These are phyloP conservation scores for Zanthoxylum bungeanum DNA, from an alignment of 345 rosid species.

Conservation along the genomic window DNA sequence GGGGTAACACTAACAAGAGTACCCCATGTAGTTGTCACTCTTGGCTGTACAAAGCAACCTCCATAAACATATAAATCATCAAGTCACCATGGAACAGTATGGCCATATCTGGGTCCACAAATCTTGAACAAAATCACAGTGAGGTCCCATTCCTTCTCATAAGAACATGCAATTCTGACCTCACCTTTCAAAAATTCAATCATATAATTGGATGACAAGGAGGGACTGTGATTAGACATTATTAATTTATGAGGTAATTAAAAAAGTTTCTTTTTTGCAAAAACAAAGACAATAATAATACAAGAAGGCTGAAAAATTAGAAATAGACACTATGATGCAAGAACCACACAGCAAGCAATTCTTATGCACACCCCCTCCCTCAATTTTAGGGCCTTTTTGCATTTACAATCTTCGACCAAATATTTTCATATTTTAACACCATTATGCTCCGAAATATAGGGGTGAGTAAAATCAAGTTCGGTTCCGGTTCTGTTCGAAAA, in stretches of 20 bases:
- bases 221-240: background rate
- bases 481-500: no score
- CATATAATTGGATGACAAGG: slow-evolving; percentile 9
- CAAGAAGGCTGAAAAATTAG: background rate
- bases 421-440: no score
- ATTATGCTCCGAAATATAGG: no score
- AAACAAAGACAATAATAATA: background rate
- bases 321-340: slow-evolving; percentile 5
- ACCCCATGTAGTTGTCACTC: background rate
- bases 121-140: slow-evolving; percentile 24
- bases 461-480: no score
- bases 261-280: background rate
- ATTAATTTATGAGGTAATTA: background rate
- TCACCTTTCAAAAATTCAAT: slow-evolving; percentile 5
- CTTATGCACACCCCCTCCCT: slow-evolving; percentile 4
- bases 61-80: background rate
- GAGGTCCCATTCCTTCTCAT: slow-evolving; percentile 7
- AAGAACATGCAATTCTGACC: slow-evolving; percentile 27
- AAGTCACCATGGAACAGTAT: slow-evolving; percentile 3
- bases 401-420: no score
- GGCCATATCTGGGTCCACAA: slow-evolving; percentile 13
- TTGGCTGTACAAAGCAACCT: slow-evolving; percentile 5
- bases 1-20: background rate
- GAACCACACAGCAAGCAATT: background rate
- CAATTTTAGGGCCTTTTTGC: slow-evolving; percentile 9